Conservation (phyloP, 1,139 yeast genomes). For the Scheffersomyces segobiensis region DNA sequence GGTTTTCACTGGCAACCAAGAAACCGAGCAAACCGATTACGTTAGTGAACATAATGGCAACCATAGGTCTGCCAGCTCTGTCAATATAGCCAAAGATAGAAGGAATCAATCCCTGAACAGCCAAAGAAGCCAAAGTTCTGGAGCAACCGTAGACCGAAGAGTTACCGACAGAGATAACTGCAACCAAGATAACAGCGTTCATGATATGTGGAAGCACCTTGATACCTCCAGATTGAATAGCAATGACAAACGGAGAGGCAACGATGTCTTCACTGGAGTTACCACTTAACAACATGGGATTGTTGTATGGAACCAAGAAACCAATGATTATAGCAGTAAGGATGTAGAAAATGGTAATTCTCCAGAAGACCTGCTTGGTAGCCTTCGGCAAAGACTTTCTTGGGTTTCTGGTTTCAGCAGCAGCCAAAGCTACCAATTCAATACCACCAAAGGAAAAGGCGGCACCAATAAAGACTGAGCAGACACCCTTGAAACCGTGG, state of each 20-base stretch:
- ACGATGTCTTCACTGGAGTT: constrained; percentile 28
- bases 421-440: constrained; percentile 24
- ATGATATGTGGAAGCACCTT: constrained; percentile 49
- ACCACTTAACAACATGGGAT: constrained; percentile 36
- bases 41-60: constrained; percentile 50
- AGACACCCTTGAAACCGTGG: constrained; percentile 23
- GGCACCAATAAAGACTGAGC: constrained; percentile 23
- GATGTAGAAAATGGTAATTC: constrained; percentile 23
- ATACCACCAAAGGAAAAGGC: constrained; percentile 25
- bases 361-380: constrained; percentile 24
- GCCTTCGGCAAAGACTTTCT: constrained; percentile 23
- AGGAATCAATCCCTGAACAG: constrained; percentile 51
- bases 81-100: constrained; percentile 52
- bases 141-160: constrained; percentile 58
- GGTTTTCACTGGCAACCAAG: constrained; percentile 51
- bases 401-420: constrained; percentile 24
- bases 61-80: constrained; percentile 56
- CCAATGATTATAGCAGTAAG: constrained; percentile 49
- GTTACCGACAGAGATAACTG: constrained; percentile 55
- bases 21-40: constrained; percentile 63
- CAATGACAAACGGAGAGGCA: constrained; percentile 46
- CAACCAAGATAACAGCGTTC: constrained; percentile 53
- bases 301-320: constrained; percentile 44
- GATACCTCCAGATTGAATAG: constrained; percentile 39
- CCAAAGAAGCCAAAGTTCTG: constrained; percentile 54